These are phyloP conservation scores for Verticillium albo-atrum DNA, from an alignment of 2,329 filamentous ascomycete species.

Conservation along the genomic window DNA sequence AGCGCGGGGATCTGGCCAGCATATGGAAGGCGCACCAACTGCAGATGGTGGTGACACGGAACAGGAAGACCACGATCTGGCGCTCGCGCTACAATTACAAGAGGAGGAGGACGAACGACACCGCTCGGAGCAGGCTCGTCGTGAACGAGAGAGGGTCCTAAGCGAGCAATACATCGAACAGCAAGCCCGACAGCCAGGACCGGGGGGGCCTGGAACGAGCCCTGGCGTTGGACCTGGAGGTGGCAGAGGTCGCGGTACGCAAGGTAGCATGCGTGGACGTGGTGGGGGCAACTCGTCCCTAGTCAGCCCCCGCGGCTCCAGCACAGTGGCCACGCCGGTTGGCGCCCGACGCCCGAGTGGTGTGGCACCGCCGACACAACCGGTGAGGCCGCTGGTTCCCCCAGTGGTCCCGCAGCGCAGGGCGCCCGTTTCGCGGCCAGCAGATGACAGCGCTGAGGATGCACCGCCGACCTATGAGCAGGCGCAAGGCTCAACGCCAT, in stretches of 20 bases:
- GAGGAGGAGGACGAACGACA: conserved; percentile 87
- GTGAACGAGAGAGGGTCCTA: conserved; percentile 61
- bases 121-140: conserved; percentile 54
- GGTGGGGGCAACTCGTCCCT: conserved; percentile 9
- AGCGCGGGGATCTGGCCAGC: conserved; percentile 29
- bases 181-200: conserved; percentile 39
- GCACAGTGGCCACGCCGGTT: conserved; percentile 1
- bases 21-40: background rate
- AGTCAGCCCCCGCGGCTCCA: conserved; percentile 13
- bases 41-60: background rate
- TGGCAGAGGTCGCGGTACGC: conserved; percentile 2
- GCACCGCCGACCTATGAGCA: conserved; percentile 56
- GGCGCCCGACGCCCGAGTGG: background rate
- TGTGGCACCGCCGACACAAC: conserved; percentile 16
- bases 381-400: conserved; percentile 43
- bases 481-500: conserved; percentile 45
- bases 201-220: conserved; percentile 14
- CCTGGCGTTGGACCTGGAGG: background rate
- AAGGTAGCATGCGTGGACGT: background rate
- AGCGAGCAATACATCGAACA: conserved; percentile 69
- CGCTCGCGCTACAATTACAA: conserved; percentile 85
- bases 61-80: conserved; percentile 82
- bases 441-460: conserved; percentile 39
- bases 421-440: conserved; percentile 28
- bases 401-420: conserved; percentile 32